A percentile compares a stretch with the other conserved stretches of the same genome.
Evolutionary conservation across 441 rosid genomes (phyloP).

Genomic region (Rhodomyrtus psidioides): DNA sequence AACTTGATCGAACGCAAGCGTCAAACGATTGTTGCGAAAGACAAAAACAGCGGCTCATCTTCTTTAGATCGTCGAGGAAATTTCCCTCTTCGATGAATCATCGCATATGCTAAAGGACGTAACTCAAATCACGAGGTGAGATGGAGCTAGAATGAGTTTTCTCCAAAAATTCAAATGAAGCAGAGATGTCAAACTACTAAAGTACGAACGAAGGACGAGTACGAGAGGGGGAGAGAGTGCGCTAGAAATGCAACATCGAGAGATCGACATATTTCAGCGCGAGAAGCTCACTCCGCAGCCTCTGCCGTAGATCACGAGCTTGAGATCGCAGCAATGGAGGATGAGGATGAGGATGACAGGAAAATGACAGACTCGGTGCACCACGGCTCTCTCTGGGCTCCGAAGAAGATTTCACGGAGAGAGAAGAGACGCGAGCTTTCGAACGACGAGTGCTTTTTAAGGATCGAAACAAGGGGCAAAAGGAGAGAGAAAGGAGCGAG

Average conservation of each 20-base stretch:
- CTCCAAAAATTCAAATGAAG: not conserved
- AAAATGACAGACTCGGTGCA: too few species aligned
- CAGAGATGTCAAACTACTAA: not conserved
- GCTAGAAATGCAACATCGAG: not conserved
- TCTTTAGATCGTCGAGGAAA: not conserved
- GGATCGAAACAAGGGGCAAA: not conserved
- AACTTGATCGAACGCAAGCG: not conserved
- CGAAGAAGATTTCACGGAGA: too few species aligned
- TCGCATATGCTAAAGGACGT: not conserved
- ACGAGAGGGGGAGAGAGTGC: not conserved
- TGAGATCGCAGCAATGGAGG: constrained; percentile 13
- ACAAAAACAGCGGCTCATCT: not conserved
- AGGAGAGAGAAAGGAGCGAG: not conserved
- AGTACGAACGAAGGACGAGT: not conserved
- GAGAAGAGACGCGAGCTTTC: too few species aligned
- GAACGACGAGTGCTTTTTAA: not conserved
- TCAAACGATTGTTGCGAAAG: not conserved
- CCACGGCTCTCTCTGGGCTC: too few species aligned
- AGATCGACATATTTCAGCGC: not conserved
- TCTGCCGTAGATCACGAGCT: not conserved
- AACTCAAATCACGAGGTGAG: not conserved
- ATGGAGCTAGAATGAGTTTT: not conserved
- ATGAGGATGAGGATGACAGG: not conserved
- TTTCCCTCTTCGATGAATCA: not conserved
- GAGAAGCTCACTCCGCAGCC: not conserved